Base-by-base conservation (phyloP, 768 basidiomycete species). In the Dioszegia hungarica region DNA sequence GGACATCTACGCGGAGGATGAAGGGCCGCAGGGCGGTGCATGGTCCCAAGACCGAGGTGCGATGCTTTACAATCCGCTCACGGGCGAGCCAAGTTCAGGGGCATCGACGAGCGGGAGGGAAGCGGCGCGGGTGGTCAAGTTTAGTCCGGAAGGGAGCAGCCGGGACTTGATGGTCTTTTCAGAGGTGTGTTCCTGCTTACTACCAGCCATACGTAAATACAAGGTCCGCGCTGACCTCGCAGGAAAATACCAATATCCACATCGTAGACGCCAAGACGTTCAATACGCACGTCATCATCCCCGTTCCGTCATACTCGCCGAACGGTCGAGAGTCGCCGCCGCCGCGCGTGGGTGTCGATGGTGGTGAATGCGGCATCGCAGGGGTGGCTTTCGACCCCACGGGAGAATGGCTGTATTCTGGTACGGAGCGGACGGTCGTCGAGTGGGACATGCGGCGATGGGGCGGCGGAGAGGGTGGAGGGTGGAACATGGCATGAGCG, bases 201-300 rank as follows among this genome's bases (percentile, higher is more conserved):
- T 5, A 24, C 65, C 22, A 74, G 59, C 12, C 46, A 1, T 51
- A 20, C n/a, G n/a, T n/a, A n/a, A n/a, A n/a, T n/a, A n/a, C n/a
- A n/a, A n/a, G n/a, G n/a, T n/a, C n/a, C n/a, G n/a, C n/a, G n/a
- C 25, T 39, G 24, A 28, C 40, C 19, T 2, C 45, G 8, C 28
- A 92, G 88, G 90, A 94, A 71, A 88, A 88, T 1, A 86, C 83
- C 28, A 75, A 87, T 34, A 73, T 94, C 8, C 92, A 95, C 67
- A 80, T 93, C 55, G 79, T 94, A 46, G 92, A 95, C 68, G 89
- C 90, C 3, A 81, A 84, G 41, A 92, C 89, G 0, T 93, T 93
- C 64, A 85, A 90, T 45, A 61, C 72, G 4, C 74, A 77, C 56
- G 61, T 70, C 15, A 56, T 70, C 19, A 27, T 69, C 17, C 66